Conservation (phyloP, 2,329 filamentous ascomycete genomes). For the Thermoascus crustaceus region DNA sequence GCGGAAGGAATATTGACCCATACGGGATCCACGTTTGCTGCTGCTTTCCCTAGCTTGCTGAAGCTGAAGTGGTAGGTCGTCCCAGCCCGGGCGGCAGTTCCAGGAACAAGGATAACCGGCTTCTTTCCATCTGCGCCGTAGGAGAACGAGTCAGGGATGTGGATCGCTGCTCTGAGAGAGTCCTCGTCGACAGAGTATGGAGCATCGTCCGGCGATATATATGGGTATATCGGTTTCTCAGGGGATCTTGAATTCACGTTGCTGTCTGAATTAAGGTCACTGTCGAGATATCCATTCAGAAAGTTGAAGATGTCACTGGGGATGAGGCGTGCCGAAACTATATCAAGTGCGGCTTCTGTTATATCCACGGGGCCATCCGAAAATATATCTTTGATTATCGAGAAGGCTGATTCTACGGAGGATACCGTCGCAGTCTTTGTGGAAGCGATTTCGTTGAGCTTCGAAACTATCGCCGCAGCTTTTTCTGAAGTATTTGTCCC, state of each 20-base stretch:
- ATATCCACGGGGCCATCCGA: neutral
- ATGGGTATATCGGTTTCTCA: conserved; percentile 9
- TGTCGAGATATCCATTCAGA: conserved; percentile 11
- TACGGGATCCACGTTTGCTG: conserved; percentile 41
- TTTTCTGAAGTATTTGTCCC: neutral
- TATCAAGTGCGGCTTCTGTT: conserved; percentile 3
- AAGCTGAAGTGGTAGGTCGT: conserved; percentile 41
- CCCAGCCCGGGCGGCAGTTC: conserved; percentile 44
- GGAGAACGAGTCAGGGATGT: conserved; percentile 44
- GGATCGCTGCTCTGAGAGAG: conserved; percentile 43
- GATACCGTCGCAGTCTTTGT: conserved; percentile 5
- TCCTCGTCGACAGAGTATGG: conserved; percentile 42
- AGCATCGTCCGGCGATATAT: conserved; percentile 33
- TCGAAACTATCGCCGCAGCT: neutral
- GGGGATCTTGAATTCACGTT: conserved; percentile 8
- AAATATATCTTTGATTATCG: conserved; percentile 1
- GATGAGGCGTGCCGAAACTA: conserved; percentile 10
- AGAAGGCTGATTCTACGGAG: neutral
- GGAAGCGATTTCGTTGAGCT: neutral
- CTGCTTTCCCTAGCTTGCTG: conserved; percentile 39
- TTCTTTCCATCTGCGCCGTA: conserved; percentile 33
- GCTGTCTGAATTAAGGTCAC: conserved; percentile 10
- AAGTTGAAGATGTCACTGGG: conserved; percentile 9
- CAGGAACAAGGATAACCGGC: conserved; percentile 47
- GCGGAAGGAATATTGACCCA: conserved; percentile 49